Evolutionary conservation across 768 basidiomycete genomes (phyloP), one percentile per base, ranked within the genome.

Genomic region (Sporobolomyces phaffii): DNA sequence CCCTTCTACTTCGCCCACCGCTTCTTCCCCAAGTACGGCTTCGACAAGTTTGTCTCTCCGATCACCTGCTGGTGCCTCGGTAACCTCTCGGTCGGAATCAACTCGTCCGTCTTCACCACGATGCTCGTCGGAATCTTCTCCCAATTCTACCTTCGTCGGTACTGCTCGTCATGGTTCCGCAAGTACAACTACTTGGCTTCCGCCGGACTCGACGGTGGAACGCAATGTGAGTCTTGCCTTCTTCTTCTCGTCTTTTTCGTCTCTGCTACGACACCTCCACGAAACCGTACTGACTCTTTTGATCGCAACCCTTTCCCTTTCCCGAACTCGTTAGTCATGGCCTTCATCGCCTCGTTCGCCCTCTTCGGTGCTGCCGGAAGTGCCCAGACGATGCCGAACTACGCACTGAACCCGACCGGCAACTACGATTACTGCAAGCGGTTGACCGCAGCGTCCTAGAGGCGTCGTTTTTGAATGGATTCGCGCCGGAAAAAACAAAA

Each of bases 141-240:
- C 2, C 86, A 87, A 61, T 82, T 80, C 79, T 82, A 77, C 77
- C 62, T 82, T 41, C 76, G 82, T 47, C 80, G 77, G 50, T 81
- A 82, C 64, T 79, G 85, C 64, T 85, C 86, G 2, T 80, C 81
- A 24, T 87, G 86, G 86, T 87, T 85, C 77, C 81, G 82, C 71
- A 49, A 65, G 52, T 65, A 68, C 56, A 68, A 68, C 62, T 72
- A 58, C 38, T 48, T 68, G 43, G 76, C 87, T 5, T 85, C 84
- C 31, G 87, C 84, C 41, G 85, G 83, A 10, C 77, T 85, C 34
- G 85, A 86, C 72, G 85, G 85, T 36, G 85, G 85, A 13, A 82
- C 84, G 17, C 78, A 83, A 38, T 60, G 59, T 58, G 43, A 44
- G 56, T 62, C 5, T 69, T 22, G 73, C 31, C 20, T 50, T 40